phyloP scores from a whole-genome alignment of 2,329 filamentous ascomycete species.

The Aureobasidium subglaciale region DNA sequence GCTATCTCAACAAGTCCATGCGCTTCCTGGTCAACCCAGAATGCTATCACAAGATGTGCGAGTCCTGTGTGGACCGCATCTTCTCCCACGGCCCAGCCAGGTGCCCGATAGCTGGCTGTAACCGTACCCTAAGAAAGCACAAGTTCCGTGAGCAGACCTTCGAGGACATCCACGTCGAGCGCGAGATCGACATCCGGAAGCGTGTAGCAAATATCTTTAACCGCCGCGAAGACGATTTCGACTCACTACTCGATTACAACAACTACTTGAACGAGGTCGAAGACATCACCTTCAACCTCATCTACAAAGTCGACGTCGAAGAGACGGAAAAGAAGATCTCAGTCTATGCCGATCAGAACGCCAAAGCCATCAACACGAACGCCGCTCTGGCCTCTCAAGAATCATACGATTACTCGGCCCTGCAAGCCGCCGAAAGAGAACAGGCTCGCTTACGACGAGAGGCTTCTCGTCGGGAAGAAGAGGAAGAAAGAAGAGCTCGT shows the following conservation, averaged over 20 bases:
- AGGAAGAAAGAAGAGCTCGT: conserved; percentile 59
- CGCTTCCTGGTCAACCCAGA: conserved; percentile 94
- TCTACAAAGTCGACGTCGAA: conserved; percentile 63
- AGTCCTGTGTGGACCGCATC: conserved; percentile 88
- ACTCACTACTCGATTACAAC: conserved; percentile 75
- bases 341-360: conserved; percentile 68
- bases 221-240: conserved; percentile 83
- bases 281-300: conserved; percentile 80
- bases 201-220: conserved; percentile 74
- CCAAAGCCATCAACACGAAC: conserved; percentile 47
- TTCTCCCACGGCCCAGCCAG: conserved; percentile 87
- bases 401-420: conserved; percentile 38
- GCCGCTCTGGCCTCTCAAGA: conserved; percentile 42
- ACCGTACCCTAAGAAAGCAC: conserved; percentile 75
- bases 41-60: conserved; percentile 99
- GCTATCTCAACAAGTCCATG: conserved; percentile 92
- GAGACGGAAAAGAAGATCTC: conserved; percentile 54
- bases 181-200: conserved; percentile 82
- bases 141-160: conserved; percentile 87
- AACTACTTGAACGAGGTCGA: conserved; percentile 93
- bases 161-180: conserved; percentile 74
- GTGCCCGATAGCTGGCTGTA: conserved; percentile 85
- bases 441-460: conserved; percentile 56
- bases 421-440: conserved; percentile 56
- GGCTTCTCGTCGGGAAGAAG: conserved; percentile 59